Conservation (phyloP, 805 yeast genomes). For the Zygosaccharomyces pseudorouxii region DNA sequence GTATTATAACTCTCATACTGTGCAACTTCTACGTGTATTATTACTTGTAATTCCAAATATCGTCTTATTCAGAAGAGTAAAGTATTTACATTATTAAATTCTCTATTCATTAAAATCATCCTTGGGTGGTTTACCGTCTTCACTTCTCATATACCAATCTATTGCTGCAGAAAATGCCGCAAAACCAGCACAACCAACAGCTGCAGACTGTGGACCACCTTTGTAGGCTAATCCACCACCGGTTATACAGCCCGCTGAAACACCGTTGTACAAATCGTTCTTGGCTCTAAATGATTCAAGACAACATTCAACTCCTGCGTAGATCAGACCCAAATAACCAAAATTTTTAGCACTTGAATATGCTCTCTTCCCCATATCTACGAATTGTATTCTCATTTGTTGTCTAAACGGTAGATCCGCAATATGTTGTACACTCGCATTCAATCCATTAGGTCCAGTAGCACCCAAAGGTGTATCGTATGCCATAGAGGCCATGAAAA, state of each 20-base stretch:
- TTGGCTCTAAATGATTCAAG: slow-evolving; percentile 84
- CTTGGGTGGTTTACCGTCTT: slow-evolving; percentile 74
- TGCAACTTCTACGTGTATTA: slow-evolving; percentile 29
- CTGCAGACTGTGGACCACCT: slow-evolving; percentile 90
- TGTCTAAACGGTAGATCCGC: slow-evolving; percentile 86
- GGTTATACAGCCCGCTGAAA: slow-evolving; percentile 90
- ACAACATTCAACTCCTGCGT: slow-evolving; percentile 87
- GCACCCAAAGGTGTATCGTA: slow-evolving; percentile 42
- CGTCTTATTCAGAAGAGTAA: slow-evolving; percentile 1
- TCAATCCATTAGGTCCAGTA: slow-evolving; percentile 20
- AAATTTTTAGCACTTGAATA: slow-evolving; percentile 87
- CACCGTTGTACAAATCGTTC: slow-evolving; percentile 87
- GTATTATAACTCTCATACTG: slow-evolving; percentile 29
- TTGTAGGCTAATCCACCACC: slow-evolving; percentile 94
- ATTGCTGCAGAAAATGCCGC: slow-evolving; percentile 91
- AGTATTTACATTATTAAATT: slow-evolving; percentile 4
- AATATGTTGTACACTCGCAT: slow-evolving; percentile 46
- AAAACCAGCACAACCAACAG: slow-evolving; percentile 94
- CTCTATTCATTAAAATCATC: slow-evolving; percentile 72
- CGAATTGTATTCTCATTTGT: slow-evolving; percentile 85
- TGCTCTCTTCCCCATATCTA: slow-evolving; percentile 90
- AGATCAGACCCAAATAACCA: slow-evolving; percentile 87
- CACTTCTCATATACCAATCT: slow-evolving; percentile 81
- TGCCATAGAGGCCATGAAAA: slow-evolving; percentile 75
- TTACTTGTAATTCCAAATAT: slow-evolving; percentile 18